phyloP scores from a whole-genome alignment of 2,329 filamentous ascomycete species.

The Chaetomium strumarium region DNA sequence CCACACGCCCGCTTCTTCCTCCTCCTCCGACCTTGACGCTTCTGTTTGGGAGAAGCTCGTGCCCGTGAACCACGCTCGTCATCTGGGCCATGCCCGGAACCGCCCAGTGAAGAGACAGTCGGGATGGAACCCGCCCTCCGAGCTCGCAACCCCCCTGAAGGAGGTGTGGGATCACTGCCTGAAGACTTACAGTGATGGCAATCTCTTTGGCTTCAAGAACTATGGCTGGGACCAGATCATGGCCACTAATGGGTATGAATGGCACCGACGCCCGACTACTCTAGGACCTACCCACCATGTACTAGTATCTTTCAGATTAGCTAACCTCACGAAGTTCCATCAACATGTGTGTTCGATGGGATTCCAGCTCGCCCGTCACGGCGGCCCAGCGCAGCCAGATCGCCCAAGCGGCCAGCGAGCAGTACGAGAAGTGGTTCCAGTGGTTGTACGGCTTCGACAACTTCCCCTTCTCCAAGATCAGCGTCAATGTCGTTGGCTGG shows the following conservation, averaged over 20 bases:
- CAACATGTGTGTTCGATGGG: conserved; percentile 1
- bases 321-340: not conserved
- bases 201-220: conserved; percentile 1
- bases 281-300: too few species aligned
- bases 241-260: not conserved
- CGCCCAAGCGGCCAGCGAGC: not conserved
- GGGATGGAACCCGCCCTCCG: not conserved
- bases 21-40: too few species aligned
- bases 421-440: not conserved
- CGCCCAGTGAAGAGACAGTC: too few species aligned
- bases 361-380: not conserved
- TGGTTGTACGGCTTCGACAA: not conserved
- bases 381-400: not conserved
- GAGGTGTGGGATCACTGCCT: conserved; percentile 1
- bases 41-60: too few species aligned
- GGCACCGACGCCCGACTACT: too few species aligned
- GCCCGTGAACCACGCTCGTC: too few species aligned
- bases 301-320: not conserved
- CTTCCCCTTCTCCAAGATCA: not conserved
- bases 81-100: too few species aligned
- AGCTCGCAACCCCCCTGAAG: not conserved
- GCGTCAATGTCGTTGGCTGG: not conserved
- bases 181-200: not conserved
- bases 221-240: conserved; percentile 3
- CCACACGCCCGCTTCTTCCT: too few species aligned